These are phyloP conservation scores for Colletotrichum sp. DNA, from an alignment of 2,329 filamentous ascomycete species.

Conservation along the genomic window DNA sequence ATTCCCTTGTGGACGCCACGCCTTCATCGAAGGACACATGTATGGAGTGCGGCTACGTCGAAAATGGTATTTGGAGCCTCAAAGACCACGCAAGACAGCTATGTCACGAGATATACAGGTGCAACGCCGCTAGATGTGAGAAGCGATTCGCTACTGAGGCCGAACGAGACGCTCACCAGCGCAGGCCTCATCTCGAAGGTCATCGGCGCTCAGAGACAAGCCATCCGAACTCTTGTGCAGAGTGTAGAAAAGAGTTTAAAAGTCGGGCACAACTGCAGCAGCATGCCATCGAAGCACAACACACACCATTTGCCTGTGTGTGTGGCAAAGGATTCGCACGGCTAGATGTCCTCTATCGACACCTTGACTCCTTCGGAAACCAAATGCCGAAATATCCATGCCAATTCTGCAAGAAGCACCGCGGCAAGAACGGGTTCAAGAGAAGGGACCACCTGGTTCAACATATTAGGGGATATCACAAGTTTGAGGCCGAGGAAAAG, in stretches of 20 bases:
- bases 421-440: slow-evolving; percentile 35
- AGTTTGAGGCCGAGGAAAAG: slow-evolving; percentile 27
- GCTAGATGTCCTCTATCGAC: slow-evolving; percentile 29
- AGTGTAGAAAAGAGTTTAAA: background rate
- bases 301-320: slow-evolving; percentile 22
- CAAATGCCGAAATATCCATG: slow-evolving; percentile 29
- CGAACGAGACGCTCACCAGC: background rate
- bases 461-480: slow-evolving; percentile 40
- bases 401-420: slow-evolving; percentile 33
- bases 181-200: background rate
- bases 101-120: background rate
- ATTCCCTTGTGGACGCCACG: background rate
- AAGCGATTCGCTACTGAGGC: accelerated
- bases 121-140: background rate
- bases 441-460: slow-evolving; percentile 42
- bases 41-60: background rate
- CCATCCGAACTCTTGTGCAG: background rate
- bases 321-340: slow-evolving; percentile 31
- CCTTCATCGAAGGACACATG: background rate
- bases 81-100: background rate
- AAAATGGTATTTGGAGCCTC: too few species aligned
- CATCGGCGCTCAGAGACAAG: background rate
- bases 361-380: slow-evolving; percentile 24
- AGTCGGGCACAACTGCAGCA: background rate
- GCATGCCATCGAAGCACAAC: slow-evolving; percentile 16